phyloP scores from a whole-genome alignment of 176 grass and related monocot genomes.

The Saccharum spontaneum region DNA sequence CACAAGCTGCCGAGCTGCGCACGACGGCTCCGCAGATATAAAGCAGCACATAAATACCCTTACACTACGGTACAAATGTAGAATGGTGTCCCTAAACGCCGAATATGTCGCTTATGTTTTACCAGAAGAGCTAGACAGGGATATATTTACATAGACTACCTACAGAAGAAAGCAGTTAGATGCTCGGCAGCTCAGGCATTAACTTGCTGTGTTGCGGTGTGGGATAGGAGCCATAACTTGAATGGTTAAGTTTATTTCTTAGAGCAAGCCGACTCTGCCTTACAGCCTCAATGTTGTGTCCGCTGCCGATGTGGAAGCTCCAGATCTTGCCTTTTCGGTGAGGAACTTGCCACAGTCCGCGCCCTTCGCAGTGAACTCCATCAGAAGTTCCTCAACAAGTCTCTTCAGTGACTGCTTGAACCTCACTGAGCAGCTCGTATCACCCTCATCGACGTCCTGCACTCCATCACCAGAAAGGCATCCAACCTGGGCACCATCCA shows the following conservation, averaged over 20 bases:
- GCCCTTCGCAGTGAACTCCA: slow-evolving; percentile 59
- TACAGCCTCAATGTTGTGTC: slow-evolving; percentile 51
- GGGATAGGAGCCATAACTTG: background rate
- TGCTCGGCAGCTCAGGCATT: background rate
- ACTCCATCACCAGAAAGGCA: slow-evolving; percentile 63
- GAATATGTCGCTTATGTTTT: slow-evolving; percentile 1
- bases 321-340: slow-evolving; percentile 20
- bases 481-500: slow-evolving; percentile 84
- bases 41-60: background rate
- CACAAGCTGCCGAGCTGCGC: background rate
- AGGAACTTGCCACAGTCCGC: slow-evolving; percentile 61
- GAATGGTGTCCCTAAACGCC: slow-evolving; percentile 1
- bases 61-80: background rate
- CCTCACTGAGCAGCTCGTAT: slow-evolving; percentile 63
- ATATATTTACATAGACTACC: slow-evolving; percentile 51
- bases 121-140: background rate
- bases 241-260: slow-evolving; percentile 29
- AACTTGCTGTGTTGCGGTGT: background rate
- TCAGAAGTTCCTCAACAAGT: slow-evolving; percentile 62
- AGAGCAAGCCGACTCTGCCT: background rate
- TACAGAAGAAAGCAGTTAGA: slow-evolving; percentile 34
- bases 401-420: slow-evolving; percentile 67
- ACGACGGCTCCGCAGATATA: background rate
- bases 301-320: slow-evolving; percentile 8
- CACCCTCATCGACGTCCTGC: slow-evolving; percentile 79